Conservation (phyloP, 805 yeast genomes). For the Pichia nakasei region DNA sequence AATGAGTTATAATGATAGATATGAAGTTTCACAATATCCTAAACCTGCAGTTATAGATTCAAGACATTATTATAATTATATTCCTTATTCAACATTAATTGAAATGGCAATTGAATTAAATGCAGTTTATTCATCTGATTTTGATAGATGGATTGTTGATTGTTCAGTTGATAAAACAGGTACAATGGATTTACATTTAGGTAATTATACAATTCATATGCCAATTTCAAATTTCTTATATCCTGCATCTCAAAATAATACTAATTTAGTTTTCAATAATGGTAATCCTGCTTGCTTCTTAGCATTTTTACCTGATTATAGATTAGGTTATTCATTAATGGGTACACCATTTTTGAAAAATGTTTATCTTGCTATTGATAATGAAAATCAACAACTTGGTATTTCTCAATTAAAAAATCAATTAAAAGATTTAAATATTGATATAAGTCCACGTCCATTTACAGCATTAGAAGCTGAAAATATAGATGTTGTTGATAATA, state of each 20-base stretch:
- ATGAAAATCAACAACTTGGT: slow-evolving; percentile 47
- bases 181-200: slow-evolving; percentile 43
- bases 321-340: slow-evolving; percentile 41
- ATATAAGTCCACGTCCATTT: neutral
- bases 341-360: slow-evolving; percentile 51
- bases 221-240: slow-evolving; percentile 42
- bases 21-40: slow-evolving; percentile 29
- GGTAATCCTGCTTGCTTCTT: slow-evolving; percentile 53
- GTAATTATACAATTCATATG: slow-evolving; percentile 39
- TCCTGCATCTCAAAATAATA: slow-evolving; percentile 29
- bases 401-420: slow-evolving; percentile 32
- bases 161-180: slow-evolving; percentile 49
- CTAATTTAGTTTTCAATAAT: slow-evolving; percentile 37
- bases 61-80: slow-evolving; percentile 36
- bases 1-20: slow-evolving; percentile 31
- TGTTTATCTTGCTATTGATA: slow-evolving; percentile 55
- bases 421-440: slow-evolving; percentile 19
- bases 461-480: neutral
- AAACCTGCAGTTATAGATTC: slow-evolving; percentile 55
- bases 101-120: slow-evolving; percentile 61
- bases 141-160: slow-evolving; percentile 51
- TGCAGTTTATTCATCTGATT: slow-evolving; percentile 45
- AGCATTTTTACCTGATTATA: slow-evolving; percentile 38
- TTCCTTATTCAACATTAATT: slow-evolving; percentile 50
- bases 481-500: neutral